Base-by-base conservation (phyloP, 768 basidiomycete genomes). In the Flagelloscypha sp. region DNA sequence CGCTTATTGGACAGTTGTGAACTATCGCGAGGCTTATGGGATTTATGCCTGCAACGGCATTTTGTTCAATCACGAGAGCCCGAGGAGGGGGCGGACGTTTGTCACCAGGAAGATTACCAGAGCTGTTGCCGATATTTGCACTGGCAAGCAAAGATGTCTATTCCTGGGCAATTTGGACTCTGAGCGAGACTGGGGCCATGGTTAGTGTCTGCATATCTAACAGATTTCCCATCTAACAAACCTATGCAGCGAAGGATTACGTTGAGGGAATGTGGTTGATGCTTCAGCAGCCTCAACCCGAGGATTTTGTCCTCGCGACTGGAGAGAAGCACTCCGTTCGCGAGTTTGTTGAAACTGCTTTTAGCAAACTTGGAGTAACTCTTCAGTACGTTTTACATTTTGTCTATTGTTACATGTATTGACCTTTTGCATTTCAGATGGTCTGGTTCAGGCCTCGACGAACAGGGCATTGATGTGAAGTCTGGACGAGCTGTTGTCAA, bases 231-330 rank as follows among this genome's bases (percentile, higher is more conserved):
- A 4, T n/a, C 32, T 28, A 19, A 21, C 4, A 7, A 23, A 8
- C 30, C 13, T 11, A 12, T 15, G 15, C 41, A 86, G 84, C 84
- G 33, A 77, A 75, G 41, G 85, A 89, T 56, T 95, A 94, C 55
- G 84, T 95, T 7, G 93, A 97, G 61, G 93, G 93, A 25, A 95
- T 95, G 93, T 95, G 92, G 90, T 70, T 72, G 52, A 90, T 98
- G 77, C 77, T 97, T 29, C 93, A 98, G 58, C 89, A 94, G 58
- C 66, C 79, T 6, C 41, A 49, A 15, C 64, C 93, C 1, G 77
- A 90, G 7, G 93, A 98, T 61, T 98, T 86, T 50, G 90, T 95
- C 35, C 84, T 95, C 30, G 90, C 92, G 0, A 95, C 90, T 1
- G 90, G 90, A 19, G 94, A 98, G 68, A 97, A 89, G 20, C 93